These are phyloP conservation scores for Pseudognaphalium luteoalbum DNA, from an alignment of 129 eudicot genomes.

Conservation along the genomic window DNA sequence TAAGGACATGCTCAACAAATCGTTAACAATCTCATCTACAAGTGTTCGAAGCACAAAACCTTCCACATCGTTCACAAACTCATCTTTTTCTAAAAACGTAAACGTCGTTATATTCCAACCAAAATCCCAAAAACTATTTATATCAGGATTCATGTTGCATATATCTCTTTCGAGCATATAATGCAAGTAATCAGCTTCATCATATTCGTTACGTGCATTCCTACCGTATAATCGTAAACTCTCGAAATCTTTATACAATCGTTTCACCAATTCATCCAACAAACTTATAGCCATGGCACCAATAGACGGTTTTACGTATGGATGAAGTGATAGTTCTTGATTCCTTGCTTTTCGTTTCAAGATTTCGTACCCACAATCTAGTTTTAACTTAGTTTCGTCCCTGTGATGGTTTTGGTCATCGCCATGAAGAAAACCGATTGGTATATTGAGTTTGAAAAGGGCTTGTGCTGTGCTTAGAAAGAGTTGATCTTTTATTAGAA, in stretches of 20 bases:
- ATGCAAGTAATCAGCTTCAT: constrained; percentile 53
- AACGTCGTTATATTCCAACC: constrained; percentile 61
- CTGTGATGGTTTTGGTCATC: constrained; percentile 41
- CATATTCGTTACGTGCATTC: constrained; percentile 38
- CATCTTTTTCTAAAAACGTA: constrained; percentile 55
- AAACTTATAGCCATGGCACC: constrained; percentile 37
- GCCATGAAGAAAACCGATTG: constrained; percentile 54
- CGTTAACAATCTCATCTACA: constrained; percentile 59
- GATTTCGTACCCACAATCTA: constrained; percentile 71
- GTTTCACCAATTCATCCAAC: constrained; percentile 72
- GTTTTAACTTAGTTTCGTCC: constrained; percentile 45
- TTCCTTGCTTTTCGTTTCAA: constrained; percentile 74
- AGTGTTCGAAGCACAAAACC: constrained; percentile 54
- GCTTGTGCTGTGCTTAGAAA: constrained; percentile 88
- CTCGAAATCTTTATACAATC: constrained; percentile 61
- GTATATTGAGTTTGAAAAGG: constrained; percentile 81
- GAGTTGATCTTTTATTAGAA: constrained; percentile 57
- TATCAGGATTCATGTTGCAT: constrained; percentile 38
- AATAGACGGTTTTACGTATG: constrained; percentile 33
- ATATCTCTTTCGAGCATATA: constrained; percentile 78
- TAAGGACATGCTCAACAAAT: constrained; percentile 33
- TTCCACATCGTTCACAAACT: constrained; percentile 63
- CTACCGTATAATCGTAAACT: constrained; percentile 45
- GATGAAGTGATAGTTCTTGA: constrained; percentile 49
- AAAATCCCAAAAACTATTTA: constrained; percentile 75